These are phyloP conservation scores for Boletus rex-veris DNA, from an alignment of 768 basidiomycete genomes.

Conservation along the genomic window DNA sequence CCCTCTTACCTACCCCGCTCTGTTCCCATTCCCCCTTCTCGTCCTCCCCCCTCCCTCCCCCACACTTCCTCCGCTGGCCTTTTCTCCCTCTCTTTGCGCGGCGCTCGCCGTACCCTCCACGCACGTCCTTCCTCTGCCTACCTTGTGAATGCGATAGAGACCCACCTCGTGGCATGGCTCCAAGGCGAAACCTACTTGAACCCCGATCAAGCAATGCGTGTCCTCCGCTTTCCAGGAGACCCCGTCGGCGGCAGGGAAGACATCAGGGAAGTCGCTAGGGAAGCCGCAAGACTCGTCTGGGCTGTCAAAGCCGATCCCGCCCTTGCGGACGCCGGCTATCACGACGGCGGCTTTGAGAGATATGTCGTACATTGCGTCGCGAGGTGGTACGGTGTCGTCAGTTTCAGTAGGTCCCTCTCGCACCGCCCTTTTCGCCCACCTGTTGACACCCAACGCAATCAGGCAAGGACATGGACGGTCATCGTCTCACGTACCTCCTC, in stretches of 20 bases:
- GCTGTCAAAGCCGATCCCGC: slow-evolving; percentile 34
- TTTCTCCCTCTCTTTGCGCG: slow-evolving; percentile 73
- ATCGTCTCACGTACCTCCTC: slow-evolving; percentile 74
- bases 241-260: slow-evolving; percentile 50
- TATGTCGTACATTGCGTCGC: slow-evolving; percentile 84
- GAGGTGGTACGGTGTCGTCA: slow-evolving; percentile 73
- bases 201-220: slow-evolving; percentile 41
- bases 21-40: slow-evolving; percentile 45
- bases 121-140: slow-evolving; percentile 47
- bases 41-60: slow-evolving; percentile 42
- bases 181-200: slow-evolving; percentile 52
- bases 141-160: slow-evolving; percentile 68
- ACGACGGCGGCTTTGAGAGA: slow-evolving; percentile 67
- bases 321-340: not conserved
- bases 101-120: slow-evolving; percentile 66
- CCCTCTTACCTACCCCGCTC: slow-evolving; percentile 67
- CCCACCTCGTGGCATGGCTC: slow-evolving; percentile 62
- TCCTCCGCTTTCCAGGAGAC: slow-evolving; percentile 36
- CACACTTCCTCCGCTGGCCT: slow-evolving; percentile 65
- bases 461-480: slow-evolving; percentile 45
- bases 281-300: slow-evolving; percentile 71
- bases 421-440: not conserved
- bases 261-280: slow-evolving; percentile 64
- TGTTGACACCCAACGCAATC: slow-evolving; percentile 24
- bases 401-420: slow-evolving; percentile 62